Conservation (phyloP, 768 basidiomycete species). For the Suillus spraguei region DNA sequence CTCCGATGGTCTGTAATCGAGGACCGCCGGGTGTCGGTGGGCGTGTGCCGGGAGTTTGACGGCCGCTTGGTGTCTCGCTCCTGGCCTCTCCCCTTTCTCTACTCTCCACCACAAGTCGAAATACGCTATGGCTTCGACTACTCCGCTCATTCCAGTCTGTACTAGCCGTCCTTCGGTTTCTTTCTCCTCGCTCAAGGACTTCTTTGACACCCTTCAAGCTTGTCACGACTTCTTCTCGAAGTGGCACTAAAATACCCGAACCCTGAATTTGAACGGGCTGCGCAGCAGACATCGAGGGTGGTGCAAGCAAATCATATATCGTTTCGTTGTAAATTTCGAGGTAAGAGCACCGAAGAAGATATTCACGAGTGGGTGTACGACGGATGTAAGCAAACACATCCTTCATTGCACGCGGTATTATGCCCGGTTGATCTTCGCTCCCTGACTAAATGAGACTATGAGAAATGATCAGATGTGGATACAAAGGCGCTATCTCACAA, state of each 20-base stretch:
- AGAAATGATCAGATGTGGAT: conserved; percentile 32
- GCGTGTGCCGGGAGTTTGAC: conserved; percentile 54
- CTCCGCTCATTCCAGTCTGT: conserved; percentile 99
- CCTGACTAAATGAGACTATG: conserved; percentile 51
- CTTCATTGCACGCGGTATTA: conserved; percentile 90
- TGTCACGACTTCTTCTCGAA: conserved; percentile 93
- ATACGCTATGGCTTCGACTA: conserved; percentile 93
- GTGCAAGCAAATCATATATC: conserved; percentile 84
- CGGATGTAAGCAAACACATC: conserved; percentile 89
- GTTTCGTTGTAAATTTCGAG: conserved; percentile 97
- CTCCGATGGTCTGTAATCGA: conserved; percentile 73
- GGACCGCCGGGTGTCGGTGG: conserved; percentile 62
- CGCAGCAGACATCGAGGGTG: conserved; percentile 51
- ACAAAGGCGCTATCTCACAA: conserved; percentile 37
- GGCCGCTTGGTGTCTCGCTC: conserved; percentile 35
- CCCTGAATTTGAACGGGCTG: conserved; percentile 79
- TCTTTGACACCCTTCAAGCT: conserved; percentile 84
- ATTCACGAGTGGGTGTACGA: conserved; percentile 78
- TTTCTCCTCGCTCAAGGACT: conserved; percentile 84
- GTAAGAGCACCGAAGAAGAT: conserved; percentile 94
- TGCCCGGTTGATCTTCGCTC: conserved; percentile 83
- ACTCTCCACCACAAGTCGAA: conserved; percentile 90
- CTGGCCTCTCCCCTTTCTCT: conserved; percentile 64
- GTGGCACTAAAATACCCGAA: conserved; percentile 67
- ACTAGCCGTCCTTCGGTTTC: conserved; percentile 85